A percentile compares a stretch with the other conserved stretches of the same genome.
These are phyloP conservation scores for Musa troglodytarum DNA, from an alignment of 176 grass and related monocot genomes.

Conservation along the genomic window DNA sequence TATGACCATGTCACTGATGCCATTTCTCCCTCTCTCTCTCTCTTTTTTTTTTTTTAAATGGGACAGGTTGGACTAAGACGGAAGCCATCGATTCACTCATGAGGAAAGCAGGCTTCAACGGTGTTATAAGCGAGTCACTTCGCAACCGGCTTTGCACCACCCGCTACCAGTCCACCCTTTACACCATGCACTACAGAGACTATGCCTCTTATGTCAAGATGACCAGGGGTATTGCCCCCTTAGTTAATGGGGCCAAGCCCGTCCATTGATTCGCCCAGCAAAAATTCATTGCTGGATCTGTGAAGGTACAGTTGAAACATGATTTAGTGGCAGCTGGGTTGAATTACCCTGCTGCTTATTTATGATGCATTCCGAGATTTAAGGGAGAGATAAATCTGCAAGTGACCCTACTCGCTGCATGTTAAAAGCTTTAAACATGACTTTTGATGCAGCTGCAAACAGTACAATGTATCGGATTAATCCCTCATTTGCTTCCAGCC, in stretches of 20 bases:
- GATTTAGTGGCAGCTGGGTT: background rate
- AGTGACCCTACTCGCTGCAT: no score
- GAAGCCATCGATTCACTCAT: constrained; percentile 92
- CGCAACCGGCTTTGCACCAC: constrained; percentile 71
- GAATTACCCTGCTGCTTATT: no score
- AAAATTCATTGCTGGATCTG: constrained; percentile 7
- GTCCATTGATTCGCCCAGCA: constrained; percentile 48
- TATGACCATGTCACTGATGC: background rate
- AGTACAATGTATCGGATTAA: no score
- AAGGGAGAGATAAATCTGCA: no score
- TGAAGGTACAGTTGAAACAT: background rate
- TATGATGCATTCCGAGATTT: no score
- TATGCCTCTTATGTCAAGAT: constrained; percentile 71
- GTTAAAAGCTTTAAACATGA: no score
- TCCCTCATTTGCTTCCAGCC: no score
- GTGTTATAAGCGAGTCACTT: constrained; percentile 53
- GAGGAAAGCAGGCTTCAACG: constrained; percentile 88
- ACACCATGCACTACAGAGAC: constrained; percentile 82
- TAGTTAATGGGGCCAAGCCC: constrained; percentile 42
- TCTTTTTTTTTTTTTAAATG: background rate
- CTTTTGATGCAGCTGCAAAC: no score
- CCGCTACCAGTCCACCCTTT: constrained; percentile 85
- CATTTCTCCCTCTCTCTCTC: background rate
- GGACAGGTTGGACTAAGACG: constrained; percentile 66
- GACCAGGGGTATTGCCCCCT: constrained; percentile 40